These are phyloP conservation scores for Mycena citricolor DNA, from an alignment of 1,284 basidiomycete genomes.

Conservation along the genomic window DNA sequence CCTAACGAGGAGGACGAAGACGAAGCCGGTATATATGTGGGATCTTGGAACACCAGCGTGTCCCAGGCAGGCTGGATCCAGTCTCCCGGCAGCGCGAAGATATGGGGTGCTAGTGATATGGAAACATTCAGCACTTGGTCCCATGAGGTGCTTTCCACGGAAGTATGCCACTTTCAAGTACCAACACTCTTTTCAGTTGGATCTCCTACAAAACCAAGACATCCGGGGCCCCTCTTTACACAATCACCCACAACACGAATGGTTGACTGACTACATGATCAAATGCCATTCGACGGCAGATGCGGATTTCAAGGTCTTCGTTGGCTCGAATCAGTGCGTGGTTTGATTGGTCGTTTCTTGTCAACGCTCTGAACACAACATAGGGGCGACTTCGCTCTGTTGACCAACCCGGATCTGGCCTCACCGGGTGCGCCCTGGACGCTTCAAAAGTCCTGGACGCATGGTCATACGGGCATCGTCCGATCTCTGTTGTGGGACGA, in stretches of 20 bases:
- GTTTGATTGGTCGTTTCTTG: constrained; percentile 9
- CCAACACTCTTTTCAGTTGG: constrained; percentile 42
- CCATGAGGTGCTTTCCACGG: constrained; percentile 48
- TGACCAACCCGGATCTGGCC: constrained; percentile 44
- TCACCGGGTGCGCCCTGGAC: constrained; percentile 42
- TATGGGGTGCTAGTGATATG: constrained; percentile 83
- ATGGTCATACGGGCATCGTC: constrained; percentile 51
- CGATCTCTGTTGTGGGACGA: constrained; percentile 59
- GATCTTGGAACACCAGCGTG: constrained; percentile 75
- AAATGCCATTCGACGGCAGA: constrained; percentile 35
- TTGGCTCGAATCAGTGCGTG: constrained; percentile 62
- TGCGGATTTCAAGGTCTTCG: constrained; percentile 45
- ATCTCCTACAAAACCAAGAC: constrained; percentile 47
- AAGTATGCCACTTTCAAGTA: neutral
- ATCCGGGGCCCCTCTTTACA: constrained; percentile 55
- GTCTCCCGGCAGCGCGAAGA: constrained; percentile 31
- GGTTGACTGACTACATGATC: constrained; percentile 67
- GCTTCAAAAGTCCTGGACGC: constrained; percentile 37
- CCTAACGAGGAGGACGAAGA: constrained; percentile 72
- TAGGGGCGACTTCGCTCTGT: constrained; percentile 60
- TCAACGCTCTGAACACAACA: constrained; percentile 3
- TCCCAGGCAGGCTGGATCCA: constrained; percentile 71
- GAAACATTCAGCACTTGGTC: constrained; percentile 81
- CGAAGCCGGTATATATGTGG: constrained; percentile 66
- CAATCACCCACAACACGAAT: constrained; percentile 39